phyloP scores from a whole-genome alignment of 179 eudicot genomes.

The Silene coronaria region DNA sequence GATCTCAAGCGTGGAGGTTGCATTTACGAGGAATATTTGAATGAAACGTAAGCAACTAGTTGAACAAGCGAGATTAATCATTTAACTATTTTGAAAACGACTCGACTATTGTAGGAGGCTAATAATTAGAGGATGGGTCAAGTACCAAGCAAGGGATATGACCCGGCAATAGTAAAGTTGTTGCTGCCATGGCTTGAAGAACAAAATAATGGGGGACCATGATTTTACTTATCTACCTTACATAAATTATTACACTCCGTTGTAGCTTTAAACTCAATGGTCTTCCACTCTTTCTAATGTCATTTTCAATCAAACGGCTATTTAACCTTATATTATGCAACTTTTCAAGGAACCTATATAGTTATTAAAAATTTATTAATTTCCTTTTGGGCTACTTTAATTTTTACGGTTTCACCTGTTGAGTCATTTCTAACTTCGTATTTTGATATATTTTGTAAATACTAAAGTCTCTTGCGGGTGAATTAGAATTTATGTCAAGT shows the following conservation, averaged over 20 bases:
- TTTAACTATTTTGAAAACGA: not conserved
- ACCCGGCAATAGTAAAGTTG: not conserved
- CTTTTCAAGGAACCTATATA: too few relatives aligned
- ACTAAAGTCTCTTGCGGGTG: not conserved
- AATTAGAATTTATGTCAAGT: not conserved
- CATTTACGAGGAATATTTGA: too few relatives aligned
- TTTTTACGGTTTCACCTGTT: not conserved
- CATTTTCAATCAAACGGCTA: constrained; percentile 11
- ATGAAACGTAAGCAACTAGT: not conserved
- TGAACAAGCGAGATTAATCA: not conserved
- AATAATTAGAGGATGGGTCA: not conserved
- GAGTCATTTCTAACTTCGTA: not conserved
- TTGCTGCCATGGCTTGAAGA: constrained; percentile 1
- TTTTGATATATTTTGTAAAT: not conserved
- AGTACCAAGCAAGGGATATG: not conserved
- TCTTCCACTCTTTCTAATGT: not conserved
- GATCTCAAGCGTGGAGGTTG: too few relatives aligned
- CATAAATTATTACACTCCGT: not conserved
- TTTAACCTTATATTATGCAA: constrained; percentile 4
- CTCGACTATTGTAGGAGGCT: not conserved
- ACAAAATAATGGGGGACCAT: not conserved
- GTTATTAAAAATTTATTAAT: too few relatives aligned
- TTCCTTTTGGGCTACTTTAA: not conserved
- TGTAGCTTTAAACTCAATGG: constrained; percentile 3
- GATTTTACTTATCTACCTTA: not conserved